Evolutionary conservation across 352 stramenopile species (phyloP), one percentile per base, ranked within the genome.

Genomic region (Pythium plurisporium): DNA sequence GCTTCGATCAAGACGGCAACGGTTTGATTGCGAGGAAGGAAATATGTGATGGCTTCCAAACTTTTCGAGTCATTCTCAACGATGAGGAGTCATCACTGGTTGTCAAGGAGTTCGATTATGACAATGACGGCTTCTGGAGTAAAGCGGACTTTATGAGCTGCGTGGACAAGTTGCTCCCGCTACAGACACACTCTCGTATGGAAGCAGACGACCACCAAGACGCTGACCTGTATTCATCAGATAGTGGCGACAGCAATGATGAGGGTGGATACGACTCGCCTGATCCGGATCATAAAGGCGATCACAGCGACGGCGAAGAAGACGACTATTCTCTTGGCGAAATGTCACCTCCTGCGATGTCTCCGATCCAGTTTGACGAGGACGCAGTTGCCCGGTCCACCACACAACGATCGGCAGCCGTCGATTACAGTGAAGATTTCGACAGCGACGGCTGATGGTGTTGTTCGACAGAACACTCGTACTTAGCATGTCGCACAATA

Each of bases 371-470:
- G 7, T 57, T 67, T 27, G 43, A 49, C 33, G 27, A 41, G n/a
- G 52, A 33, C 11, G 15, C 52, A 22, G 31, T 46, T 14, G 27
- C 52, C 23, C n/a, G 30, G 12, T 30, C 33, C 5, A 49, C 19
- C n/a, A 40, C 54, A n/a, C 25, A 54, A 55, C 46, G 55, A 42
- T 59, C 23, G 40, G 62, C 40, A 6, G 63, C 36, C 25, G 44
- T 67, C 26, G 68, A 78, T 26, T 87, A 88, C 53, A 87, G 79
- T 41, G 73, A 80, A 38, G 76, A 87, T 41, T 89, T 89, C 51
- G 77, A 79, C 15, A 59, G 77, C 7, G 27, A 59, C 25, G 25
- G 9, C 4, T 65, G 41, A 42, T 0, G 11, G 19, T 23, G 34
- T 11, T 33, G 37, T 26, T n/a, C n/a, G n/a, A n/a, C n/a, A n/a